phyloP scores from a whole-genome alignment of 192 early-diverging fungal species.

The Phlyctochytrium bullatum region DNA sequence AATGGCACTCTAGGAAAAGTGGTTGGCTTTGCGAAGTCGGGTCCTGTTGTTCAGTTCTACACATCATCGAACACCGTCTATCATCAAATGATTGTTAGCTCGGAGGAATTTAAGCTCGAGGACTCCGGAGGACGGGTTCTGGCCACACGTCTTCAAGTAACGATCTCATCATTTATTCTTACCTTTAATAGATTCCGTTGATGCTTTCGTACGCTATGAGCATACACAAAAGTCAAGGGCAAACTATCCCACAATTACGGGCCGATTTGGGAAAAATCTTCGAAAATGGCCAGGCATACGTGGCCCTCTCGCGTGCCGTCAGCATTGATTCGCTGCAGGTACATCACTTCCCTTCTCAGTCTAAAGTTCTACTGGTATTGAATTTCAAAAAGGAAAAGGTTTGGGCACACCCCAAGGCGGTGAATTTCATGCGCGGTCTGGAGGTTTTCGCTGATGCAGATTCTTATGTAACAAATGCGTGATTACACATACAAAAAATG shows the following conservation, averaged over 20 bases:
- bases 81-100: no score
- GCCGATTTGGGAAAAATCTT: slow-evolving; percentile 50
- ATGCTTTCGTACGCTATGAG: slow-evolving; percentile 46
- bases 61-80: no score
- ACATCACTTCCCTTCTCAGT: no score
- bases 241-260: slow-evolving; percentile 38
- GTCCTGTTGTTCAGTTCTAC: slow-evolving; percentile 37
- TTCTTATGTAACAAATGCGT: no score
- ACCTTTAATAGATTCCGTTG: slow-evolving; percentile 30
- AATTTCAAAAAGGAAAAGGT: slow-evolving; percentile 25
- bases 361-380: background rate
- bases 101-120: background rate
- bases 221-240: slow-evolving; percentile 57
- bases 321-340: slow-evolving; percentile 41
- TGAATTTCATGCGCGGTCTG: slow-evolving; percentile 13
- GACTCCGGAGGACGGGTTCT: background rate
- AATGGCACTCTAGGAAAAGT: slow-evolving; percentile 44
- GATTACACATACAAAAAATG: no score
- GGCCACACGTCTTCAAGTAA: slow-evolving; percentile 10
- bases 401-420: slow-evolving; percentile 16
- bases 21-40: slow-evolving; percentile 20
- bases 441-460: background rate
- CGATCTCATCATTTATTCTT: slow-evolving; percentile 6
- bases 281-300: slow-evolving; percentile 52
- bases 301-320: slow-evolving; percentile 47